phyloP scores from a whole-genome alignment of 2,329 filamentous ascomycete genomes.

The Xylaria sp. region DNA sequence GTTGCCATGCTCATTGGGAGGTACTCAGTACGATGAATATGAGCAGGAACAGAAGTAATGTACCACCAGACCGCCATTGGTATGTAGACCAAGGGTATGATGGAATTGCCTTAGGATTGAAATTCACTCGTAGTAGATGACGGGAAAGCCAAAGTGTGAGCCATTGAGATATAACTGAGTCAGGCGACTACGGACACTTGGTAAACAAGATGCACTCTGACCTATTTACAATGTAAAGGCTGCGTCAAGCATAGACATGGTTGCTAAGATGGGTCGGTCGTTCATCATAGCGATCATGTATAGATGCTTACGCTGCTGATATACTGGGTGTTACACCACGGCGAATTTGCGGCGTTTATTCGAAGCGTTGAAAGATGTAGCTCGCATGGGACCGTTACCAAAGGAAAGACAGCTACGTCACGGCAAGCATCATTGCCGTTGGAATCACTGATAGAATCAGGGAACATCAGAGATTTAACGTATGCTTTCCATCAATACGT shows the following conservation, averaged over 20 bases:
- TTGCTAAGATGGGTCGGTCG: too few relatives aligned
- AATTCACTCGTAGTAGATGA: background rate
- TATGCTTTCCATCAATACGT: background rate
- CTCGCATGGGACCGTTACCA: slow-evolving; percentile 1
- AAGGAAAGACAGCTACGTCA: background rate
- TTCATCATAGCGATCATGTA: too few relatives aligned
- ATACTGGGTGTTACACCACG: background rate
- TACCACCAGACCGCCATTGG: background rate
- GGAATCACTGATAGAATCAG: background rate
- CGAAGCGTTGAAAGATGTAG: background rate
- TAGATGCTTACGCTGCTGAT: too few relatives aligned
- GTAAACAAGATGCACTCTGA: background rate
- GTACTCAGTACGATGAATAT: background rate
- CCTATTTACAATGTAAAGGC: too few relatives aligned
- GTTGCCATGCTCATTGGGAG: background rate
- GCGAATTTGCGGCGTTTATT: background rate
- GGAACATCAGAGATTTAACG: background rate
- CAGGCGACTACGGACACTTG: background rate
- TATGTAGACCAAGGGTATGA: background rate
- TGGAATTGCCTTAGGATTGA: background rate
- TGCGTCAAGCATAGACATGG: too few relatives aligned
- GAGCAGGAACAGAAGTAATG: background rate
- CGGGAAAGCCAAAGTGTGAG: too few relatives aligned
- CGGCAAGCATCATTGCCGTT: slow-evolving; percentile 1
- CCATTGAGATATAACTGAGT: too few relatives aligned